phyloP scores from a whole-genome alignment of 2,329 filamentous ascomycete species.

The Epicoccum sorghinum region DNA sequence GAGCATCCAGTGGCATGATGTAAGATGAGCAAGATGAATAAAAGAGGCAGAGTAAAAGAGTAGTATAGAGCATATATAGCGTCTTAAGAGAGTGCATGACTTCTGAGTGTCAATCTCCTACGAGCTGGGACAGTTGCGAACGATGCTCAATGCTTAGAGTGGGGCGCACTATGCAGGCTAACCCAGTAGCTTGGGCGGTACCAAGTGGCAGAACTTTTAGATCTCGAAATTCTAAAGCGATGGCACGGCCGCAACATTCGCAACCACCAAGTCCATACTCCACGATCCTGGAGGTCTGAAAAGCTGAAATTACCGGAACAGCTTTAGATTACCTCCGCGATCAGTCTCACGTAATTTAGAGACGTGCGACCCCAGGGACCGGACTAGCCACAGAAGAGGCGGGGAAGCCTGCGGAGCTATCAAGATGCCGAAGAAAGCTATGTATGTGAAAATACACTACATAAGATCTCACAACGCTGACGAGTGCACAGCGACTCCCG shows the following conservation, averaged over 20 bases:
- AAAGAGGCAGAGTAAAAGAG: too few species aligned
- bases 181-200: not conserved
- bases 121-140: too few species aligned
- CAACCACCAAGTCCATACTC: constrained; percentile 11
- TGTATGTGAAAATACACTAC: constrained; percentile 27
- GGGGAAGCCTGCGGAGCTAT: constrained; percentile 40
- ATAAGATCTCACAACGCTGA: constrained; percentile 18
- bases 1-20: too few species aligned
- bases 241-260: constrained; percentile 17
- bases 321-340: constrained; percentile 12
- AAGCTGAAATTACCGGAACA: not conserved
- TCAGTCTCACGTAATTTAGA: not conserved
- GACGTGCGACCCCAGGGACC: not conserved
- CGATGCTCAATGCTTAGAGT: too few species aligned
- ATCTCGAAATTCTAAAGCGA: constrained; percentile 22
- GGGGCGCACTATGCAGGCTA: too few species aligned
- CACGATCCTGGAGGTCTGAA: constrained; percentile 8
- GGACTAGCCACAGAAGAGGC: constrained; percentile 24
- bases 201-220: not conserved
- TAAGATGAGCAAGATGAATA: too few species aligned
- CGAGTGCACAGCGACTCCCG: constrained; percentile 39
- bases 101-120: too few species aligned
- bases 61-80: too few species aligned
- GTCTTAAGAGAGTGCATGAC: too few species aligned
- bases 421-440: constrained; percentile 49